phyloP scores from a whole-genome alignment of 2,329 filamentous ascomycete genomes.

The Aspergillus pseudoglaucus region DNA sequence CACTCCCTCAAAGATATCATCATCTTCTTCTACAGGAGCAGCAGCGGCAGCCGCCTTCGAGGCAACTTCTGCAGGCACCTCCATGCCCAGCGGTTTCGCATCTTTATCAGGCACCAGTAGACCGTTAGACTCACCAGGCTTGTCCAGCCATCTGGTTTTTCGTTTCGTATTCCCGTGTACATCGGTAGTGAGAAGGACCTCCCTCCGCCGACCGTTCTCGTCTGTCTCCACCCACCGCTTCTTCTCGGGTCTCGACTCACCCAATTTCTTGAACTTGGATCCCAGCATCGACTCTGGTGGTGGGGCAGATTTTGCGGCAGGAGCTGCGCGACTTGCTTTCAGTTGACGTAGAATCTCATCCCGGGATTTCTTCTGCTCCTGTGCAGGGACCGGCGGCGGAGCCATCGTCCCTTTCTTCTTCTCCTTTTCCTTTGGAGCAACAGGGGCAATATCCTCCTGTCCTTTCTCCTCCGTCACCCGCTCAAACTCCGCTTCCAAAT shows the following conservation, averaged over 20 bases:
- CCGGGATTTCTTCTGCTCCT: constrained; percentile 47
- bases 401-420: constrained; percentile 51
- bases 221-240: constrained; percentile 52
- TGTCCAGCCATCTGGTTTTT: constrained; percentile 51
- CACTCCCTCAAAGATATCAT: constrained; percentile 58
- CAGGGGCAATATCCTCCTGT: constrained; percentile 23
- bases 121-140: constrained; percentile 22
- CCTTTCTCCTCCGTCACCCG: constrained; percentile 34
- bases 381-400: constrained; percentile 31
- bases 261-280: constrained; percentile 50
- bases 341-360: constrained; percentile 56
- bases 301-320: constrained; percentile 35
- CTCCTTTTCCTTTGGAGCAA: constrained; percentile 34
- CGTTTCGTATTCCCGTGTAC: constrained; percentile 56
- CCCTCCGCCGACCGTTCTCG: constrained; percentile 44
- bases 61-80: constrained; percentile 40
- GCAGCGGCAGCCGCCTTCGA: constrained; percentile 24
- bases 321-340: constrained; percentile 45
- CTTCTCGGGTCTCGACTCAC: constrained; percentile 41
- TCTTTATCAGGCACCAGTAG: constrained; percentile 40
- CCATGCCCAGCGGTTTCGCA: constrained; percentile 45
- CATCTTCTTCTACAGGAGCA: constrained; percentile 40
- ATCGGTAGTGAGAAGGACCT: constrained; percentile 54
- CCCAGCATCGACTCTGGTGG: constrained; percentile 47
- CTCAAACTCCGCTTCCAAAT: constrained; percentile 59